These are phyloP conservation scores for Volvariella surrecta DNA, from an alignment of 1,284 basidiomycete species.

Conservation along the genomic window DNA sequence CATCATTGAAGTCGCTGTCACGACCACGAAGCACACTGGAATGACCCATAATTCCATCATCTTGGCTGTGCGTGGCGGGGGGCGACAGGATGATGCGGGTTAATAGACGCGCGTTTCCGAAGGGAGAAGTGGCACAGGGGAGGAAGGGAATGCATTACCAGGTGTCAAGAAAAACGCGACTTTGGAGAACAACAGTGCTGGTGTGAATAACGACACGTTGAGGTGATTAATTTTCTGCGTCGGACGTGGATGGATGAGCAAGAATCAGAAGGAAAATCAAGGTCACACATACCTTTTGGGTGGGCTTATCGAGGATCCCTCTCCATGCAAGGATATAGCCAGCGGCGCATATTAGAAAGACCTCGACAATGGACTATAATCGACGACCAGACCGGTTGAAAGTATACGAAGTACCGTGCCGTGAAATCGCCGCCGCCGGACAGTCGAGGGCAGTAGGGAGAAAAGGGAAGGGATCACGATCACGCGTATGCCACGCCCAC, in stretches of 20 bases:
- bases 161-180: slow-evolving; percentile 78
- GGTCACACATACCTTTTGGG: slow-evolving; percentile 60
- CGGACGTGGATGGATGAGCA: slow-evolving; percentile 6
- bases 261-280: too few species aligned
- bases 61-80: slow-evolving; percentile 41
- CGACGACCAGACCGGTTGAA: too few species aligned
- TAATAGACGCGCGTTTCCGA: not conserved
- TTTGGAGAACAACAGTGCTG: slow-evolving; percentile 88
- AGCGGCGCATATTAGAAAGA: slow-evolving; percentile 80
- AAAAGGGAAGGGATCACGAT: slow-evolving; percentile 1
- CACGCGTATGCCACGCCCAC: not conserved
- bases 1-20: slow-evolving; percentile 57
- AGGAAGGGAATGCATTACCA: slow-evolving; percentile 24
- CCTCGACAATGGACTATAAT: slow-evolving; percentile 88
- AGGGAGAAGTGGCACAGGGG: slow-evolving; percentile 1
- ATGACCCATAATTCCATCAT: slow-evolving; percentile 88
- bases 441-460: too few species aligned
- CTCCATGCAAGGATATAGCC: slow-evolving; percentile 77
- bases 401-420: not conserved
- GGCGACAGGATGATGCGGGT: slow-evolving; percentile 2
- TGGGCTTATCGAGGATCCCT: slow-evolving; percentile 83
- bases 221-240: slow-evolving; percentile 68
- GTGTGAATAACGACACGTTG: slow-evolving; percentile 88
- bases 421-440: too few species aligned
- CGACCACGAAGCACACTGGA: slow-evolving; percentile 72